phyloP scores from a whole-genome alignment of 345 rosid species.

The Tarenaya hassleriana region DNA sequence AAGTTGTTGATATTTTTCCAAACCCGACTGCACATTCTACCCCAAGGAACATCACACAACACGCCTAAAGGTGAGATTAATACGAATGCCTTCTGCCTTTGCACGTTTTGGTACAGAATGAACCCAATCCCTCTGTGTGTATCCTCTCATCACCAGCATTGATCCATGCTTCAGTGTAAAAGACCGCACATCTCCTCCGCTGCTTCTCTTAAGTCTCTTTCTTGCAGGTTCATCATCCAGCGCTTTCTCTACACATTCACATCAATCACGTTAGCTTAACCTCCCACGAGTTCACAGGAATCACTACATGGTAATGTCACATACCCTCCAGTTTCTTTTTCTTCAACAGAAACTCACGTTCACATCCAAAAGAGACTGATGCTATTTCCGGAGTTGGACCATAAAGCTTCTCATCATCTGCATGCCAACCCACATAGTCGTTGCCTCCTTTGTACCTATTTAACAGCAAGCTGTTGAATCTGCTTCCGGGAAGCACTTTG shows the following conservation, averaged over 20 bases:
- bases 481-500: slow-evolving; percentile 65
- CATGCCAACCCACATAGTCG: slow-evolving; percentile 85
- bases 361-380: slow-evolving; percentile 85
- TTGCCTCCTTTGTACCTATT: slow-evolving; percentile 70
- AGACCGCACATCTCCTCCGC: slow-evolving; percentile 36
- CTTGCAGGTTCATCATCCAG: slow-evolving; percentile 37
- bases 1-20: no score
- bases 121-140: slow-evolving; percentile 84
- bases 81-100: slow-evolving; percentile 50
- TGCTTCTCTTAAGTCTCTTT: slow-evolving; percentile 49
- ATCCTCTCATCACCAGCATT: slow-evolving; percentile 71
- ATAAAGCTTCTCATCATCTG: slow-evolving; percentile 76
- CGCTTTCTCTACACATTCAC: slow-evolving; percentile 27
- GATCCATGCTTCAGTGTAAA: slow-evolving; percentile 78
- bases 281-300: not conserved
- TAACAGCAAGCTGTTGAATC: slow-evolving; percentile 75
- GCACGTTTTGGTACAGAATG: slow-evolving; percentile 87
- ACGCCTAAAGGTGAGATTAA: slow-evolving; percentile 75
- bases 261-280: slow-evolving; percentile 4
- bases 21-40: no score
- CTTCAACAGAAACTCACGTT: slow-evolving; percentile 72
- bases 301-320: not conserved
- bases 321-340: slow-evolving; percentile 59
- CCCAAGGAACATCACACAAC: no score
- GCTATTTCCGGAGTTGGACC: slow-evolving; percentile 73